These are phyloP conservation scores for Lichtheimia corymbifera DNA, from an alignment of 371 early-diverging fungal genomes.

Conservation along the genomic window DNA sequence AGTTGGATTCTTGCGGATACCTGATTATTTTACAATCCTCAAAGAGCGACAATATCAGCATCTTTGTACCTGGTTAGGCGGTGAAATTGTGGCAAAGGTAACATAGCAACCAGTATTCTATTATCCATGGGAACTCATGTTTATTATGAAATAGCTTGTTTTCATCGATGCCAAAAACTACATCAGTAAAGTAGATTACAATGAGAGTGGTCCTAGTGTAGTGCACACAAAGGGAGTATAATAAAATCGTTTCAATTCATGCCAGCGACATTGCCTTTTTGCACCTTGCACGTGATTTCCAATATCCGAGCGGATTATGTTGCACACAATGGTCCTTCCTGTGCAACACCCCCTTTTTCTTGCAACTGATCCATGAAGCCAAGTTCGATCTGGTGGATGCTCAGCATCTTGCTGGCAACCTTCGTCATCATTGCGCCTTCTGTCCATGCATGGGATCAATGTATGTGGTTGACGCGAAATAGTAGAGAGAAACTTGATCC, in stretches of 20 bases:
- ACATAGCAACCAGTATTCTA: background rate
- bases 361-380: conserved; percentile 8
- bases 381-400: conserved; percentile 9
- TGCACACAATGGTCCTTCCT: background rate
- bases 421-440: conserved; percentile 4
- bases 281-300: too few species aligned
- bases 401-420: conserved; percentile 8
- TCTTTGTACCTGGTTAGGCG: conserved; percentile 71
- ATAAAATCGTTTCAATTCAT: background rate
- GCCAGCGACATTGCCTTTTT: too few species aligned
- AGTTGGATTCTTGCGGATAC: conserved; percentile 69
- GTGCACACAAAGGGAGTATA: conserved; percentile 63
- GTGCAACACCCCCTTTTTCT: background rate
- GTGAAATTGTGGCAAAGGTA: conserved; percentile 81
- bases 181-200: conserved; percentile 82
- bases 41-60: conserved; percentile 66
- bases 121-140: background rate
- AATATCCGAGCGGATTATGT: too few species aligned
- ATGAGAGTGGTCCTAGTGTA: conserved; percentile 75
- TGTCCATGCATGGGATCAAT: conserved; percentile 12
- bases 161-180: conserved; percentile 71
- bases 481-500: background rate
- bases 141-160: conserved; percentile 47
- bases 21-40: conserved; percentile 75
- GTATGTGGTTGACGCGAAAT: conserved; percentile 1